phyloP scores from a whole-genome alignment of 805 yeast genomes.

The Schizosaccharomyces lindneri region DNA sequence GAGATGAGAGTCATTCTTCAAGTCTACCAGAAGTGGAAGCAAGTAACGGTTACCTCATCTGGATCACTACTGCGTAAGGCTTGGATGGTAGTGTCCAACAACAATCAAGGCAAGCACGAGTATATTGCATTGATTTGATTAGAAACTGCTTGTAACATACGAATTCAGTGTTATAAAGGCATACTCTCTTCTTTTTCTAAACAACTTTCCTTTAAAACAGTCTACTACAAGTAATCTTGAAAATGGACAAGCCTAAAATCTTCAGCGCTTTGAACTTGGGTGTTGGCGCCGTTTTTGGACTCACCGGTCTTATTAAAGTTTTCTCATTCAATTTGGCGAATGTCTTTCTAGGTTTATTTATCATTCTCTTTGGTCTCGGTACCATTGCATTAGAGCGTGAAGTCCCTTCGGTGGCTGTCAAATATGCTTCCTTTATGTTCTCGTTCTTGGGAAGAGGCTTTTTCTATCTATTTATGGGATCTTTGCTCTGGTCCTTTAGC shows the following conservation, averaged over 20 bases:
- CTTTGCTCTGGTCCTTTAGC: constrained; percentile 35
- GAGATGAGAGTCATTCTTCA: too few species aligned
- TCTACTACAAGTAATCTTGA: neutral
- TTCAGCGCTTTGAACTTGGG: neutral
- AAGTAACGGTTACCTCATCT: too few species aligned
- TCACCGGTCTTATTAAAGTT: neutral
- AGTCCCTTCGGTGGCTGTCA: neutral
- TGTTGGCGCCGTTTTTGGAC: neutral
- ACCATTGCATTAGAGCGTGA: neutral
- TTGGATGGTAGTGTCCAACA: too few species aligned
- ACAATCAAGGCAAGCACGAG: too few species aligned
- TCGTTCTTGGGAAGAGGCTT: neutral
- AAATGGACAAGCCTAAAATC: neutral
- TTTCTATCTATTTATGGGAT: neutral
- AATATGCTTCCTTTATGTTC: neutral
- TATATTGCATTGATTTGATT: too few species aligned
- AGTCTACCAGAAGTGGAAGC: too few species aligned
- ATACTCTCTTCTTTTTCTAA: too few species aligned
- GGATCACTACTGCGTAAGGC: too few species aligned
- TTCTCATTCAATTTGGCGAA: neutral
- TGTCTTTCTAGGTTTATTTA: neutral
- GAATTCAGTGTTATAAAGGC: too few species aligned
- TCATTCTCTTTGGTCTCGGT: neutral
- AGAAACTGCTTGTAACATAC: too few species aligned
- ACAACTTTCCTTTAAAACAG: too few species aligned